phyloP scores from a whole-genome alignment of 179 eudicot species.

The Beta macrorhiza region DNA sequence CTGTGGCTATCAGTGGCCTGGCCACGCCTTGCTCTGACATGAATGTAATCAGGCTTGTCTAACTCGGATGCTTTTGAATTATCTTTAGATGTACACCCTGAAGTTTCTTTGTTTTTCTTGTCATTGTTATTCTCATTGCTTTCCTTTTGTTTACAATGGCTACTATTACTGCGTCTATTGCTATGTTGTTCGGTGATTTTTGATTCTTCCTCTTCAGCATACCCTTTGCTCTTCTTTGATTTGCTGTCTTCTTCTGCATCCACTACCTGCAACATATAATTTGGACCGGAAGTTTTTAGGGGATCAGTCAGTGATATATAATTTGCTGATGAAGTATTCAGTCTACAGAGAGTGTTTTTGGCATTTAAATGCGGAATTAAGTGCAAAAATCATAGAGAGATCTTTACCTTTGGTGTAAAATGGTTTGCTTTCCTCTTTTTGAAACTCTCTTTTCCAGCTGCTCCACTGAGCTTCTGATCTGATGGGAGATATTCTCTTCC shows the following conservation, averaged over 20 bases:
- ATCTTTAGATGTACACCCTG: conserved; percentile 54
- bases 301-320: not conserved
- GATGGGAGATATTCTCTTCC: conserved; percentile 30
- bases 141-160: conserved; percentile 35
- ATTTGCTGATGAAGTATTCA: not conserved
- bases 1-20: conserved; percentile 99
- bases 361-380: not conserved
- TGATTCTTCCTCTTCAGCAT: conserved; percentile 56
- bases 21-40: conserved; percentile 94
- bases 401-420: conserved; percentile 46
- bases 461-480: conserved; percentile 33
- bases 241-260: conserved; percentile 42
- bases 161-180: conserved; percentile 42
- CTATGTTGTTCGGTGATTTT: conserved; percentile 51
- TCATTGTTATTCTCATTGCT: conserved; percentile 35
- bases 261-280: conserved; percentile 34
- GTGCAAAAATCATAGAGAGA: not conserved
- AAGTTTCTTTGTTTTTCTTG: conserved; percentile 41
- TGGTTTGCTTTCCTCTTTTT: conserved; percentile 70
- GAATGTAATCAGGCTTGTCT: conserved; percentile 78
- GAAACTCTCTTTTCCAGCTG: conserved; percentile 47
- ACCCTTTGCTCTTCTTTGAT: conserved; percentile 53
- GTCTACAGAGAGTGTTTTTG: no score
- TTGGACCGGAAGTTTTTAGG: not conserved
- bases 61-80: conserved; percentile 57